These are phyloP conservation scores for Brassica rapa DNA, from an alignment of 345 rosid species.

Conservation along the genomic window DNA sequence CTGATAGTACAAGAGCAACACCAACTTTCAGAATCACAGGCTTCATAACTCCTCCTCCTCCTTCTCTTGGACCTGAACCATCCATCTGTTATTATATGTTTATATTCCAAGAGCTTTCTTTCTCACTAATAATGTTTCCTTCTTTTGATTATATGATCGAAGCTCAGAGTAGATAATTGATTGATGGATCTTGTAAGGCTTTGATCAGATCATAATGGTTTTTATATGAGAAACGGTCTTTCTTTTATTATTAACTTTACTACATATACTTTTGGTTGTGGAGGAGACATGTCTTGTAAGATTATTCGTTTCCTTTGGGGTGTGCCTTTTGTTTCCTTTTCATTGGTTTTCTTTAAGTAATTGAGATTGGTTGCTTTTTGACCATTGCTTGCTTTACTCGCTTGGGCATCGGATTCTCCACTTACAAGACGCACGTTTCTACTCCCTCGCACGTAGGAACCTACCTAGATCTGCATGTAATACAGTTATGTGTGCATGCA, in stretches of 20 bases:
- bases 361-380: slow-evolving; percentile 22
- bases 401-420: slow-evolving; percentile 37
- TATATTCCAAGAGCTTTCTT: not conserved
- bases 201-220: slow-evolving; percentile 25
- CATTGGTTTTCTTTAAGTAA: not conserved
- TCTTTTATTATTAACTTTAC: not conserved
- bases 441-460: not conserved
- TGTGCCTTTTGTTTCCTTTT: slow-evolving; percentile 12
- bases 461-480: not conserved
- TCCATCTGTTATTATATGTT: slow-evolving; percentile 1
- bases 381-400: slow-evolving; percentile 36
- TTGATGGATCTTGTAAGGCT: slow-evolving; percentile 7
- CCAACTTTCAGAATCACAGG: slow-evolving; percentile 69
- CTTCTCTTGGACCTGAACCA: slow-evolving; percentile 51
- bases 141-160: slow-evolving; percentile 23
- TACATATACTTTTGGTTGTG: slow-evolving; percentile 2
- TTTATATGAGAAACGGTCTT: not conserved
- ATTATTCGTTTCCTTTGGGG: slow-evolving; percentile 46
- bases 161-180: not conserved
- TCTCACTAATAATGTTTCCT: not conserved
- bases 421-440: slow-evolving; percentile 22
- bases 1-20: slow-evolving; percentile 59
- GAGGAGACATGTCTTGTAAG: slow-evolving; percentile 32
- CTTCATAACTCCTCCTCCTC: slow-evolving; percentile 47
- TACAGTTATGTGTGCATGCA: not conserved